Evolutionary conservation across 345 rosid species (phyloP).

Genomic region (Hibiscus trionum): DNA sequence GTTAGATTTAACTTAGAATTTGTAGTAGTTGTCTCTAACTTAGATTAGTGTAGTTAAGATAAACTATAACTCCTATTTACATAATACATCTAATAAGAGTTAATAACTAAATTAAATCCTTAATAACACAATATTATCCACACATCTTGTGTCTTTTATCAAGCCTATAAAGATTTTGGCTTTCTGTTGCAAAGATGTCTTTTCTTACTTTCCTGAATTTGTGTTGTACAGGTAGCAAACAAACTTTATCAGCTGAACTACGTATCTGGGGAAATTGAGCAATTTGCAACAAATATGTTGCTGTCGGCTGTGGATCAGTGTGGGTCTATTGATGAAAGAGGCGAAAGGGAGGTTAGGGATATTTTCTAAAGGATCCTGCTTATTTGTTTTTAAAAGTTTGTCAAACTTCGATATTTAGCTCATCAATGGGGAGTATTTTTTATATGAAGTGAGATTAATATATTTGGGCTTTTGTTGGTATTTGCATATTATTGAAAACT

Average conservation of each 20-base stretch:
- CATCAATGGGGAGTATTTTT: background rate
- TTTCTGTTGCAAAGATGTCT: background rate
- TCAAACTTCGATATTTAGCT: background rate
- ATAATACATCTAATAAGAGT: no score
- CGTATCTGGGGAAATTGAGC: constrained; percentile 64
- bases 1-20: no score
- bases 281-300: constrained; percentile 74
- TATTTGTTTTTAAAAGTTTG: background rate
- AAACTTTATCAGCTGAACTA: constrained; percentile 81
- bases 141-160: background rate
- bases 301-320: constrained; percentile 54
- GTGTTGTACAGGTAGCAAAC: constrained; percentile 73
- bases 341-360: constrained; percentile 50
- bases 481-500: background rate
- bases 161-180: background rate
- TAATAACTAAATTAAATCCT: no score
- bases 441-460: background rate
- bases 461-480: background rate
- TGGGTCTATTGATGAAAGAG: constrained; percentile 37
- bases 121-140: no score
- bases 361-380: background rate
- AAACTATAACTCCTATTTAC: no score
- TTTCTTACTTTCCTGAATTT: constrained; percentile 13
- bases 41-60: no score
- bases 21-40: no score